These are phyloP conservation scores for Radiomyces spectabilis DNA, from an alignment of 192 early-diverging fungal genomes.

Conservation along the genomic window DNA sequence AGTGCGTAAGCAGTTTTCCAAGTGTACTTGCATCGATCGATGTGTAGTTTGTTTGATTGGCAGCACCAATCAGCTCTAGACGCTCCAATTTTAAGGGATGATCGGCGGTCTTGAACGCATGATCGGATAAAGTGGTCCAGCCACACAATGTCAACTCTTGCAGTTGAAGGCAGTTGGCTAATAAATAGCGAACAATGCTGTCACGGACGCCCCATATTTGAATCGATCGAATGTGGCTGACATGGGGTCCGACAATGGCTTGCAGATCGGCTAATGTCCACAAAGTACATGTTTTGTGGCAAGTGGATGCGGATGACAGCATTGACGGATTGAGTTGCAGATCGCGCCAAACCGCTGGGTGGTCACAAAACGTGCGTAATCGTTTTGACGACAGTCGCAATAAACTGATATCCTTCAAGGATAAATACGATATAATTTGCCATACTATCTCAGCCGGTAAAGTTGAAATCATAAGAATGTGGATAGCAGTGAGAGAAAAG, in stretches of 20 bases:
- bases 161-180: not conserved
- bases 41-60: slow-evolving; percentile 3
- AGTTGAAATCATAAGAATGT: too few species aligned
- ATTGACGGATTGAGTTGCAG: not conserved
- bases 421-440: not conserved
- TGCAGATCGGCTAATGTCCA: slow-evolving; percentile 1
- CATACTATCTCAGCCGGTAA: slow-evolving; percentile 7
- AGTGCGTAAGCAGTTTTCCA: not conserved
- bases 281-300: not conserved
- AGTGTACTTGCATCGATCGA: slow-evolving; percentile 3
- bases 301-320: not conserved
- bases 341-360: slow-evolving; percentile 1
- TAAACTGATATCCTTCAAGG: not conserved
- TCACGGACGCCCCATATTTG: slow-evolving; percentile 10
- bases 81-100: not conserved
- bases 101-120: not conserved
- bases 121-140: slow-evolving; percentile 8
- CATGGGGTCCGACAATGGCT: slow-evolving; percentile 1
- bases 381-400: not conserved
- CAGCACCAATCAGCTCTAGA: not conserved
- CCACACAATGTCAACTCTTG: slow-evolving; percentile 1
- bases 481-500: too few species aligned
- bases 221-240: not conserved
- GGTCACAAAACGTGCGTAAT: not conserved
- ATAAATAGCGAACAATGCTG: slow-evolving; percentile 3